These are phyloP conservation scores for Eremochloa ophiuroides DNA, from an alignment of 176 grass and related monocot species.

Conservation along the genomic window DNA sequence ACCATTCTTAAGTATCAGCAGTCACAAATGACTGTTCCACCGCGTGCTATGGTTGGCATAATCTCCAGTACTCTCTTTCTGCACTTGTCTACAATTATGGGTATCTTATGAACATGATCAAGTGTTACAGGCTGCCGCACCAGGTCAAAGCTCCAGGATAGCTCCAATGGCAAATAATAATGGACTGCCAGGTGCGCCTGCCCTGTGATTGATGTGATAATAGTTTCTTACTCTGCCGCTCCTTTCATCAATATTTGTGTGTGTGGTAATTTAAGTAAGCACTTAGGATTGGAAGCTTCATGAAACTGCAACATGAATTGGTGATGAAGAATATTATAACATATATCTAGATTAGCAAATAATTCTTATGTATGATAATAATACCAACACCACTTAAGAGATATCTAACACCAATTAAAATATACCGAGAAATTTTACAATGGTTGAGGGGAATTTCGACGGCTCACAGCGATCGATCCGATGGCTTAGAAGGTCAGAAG, in stretches of 20 bases:
- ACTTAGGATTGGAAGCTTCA: not conserved
- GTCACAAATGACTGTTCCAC: conserved; percentile 62
- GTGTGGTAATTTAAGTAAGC: not conserved
- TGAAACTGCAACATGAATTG: not conserved
- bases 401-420: no score
- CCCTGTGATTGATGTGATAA: not conserved
- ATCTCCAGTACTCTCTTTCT: not conserved
- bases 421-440: no score
- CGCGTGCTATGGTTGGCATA: conserved; percentile 60
- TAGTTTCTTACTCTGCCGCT: not conserved
- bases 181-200: conserved; percentile 53
- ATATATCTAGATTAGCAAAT: not conserved
- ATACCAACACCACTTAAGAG: not conserved
- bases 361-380: not conserved
- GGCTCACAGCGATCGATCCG: no score
- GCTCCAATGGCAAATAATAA: conserved; percentile 42
- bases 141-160: conserved; percentile 62
- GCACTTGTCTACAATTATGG: not conserved
- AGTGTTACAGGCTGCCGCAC: conserved; percentile 28
- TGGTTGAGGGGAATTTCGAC: no score
- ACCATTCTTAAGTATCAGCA: conserved; percentile 97
- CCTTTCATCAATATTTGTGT: not conserved
- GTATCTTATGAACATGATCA: conserved; percentile 14
- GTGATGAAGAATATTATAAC: not conserved
- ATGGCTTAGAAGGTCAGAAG: no score